phyloP scores from a whole-genome alignment of 257 asterid genomes.

The Solanum lignicaule region DNA sequence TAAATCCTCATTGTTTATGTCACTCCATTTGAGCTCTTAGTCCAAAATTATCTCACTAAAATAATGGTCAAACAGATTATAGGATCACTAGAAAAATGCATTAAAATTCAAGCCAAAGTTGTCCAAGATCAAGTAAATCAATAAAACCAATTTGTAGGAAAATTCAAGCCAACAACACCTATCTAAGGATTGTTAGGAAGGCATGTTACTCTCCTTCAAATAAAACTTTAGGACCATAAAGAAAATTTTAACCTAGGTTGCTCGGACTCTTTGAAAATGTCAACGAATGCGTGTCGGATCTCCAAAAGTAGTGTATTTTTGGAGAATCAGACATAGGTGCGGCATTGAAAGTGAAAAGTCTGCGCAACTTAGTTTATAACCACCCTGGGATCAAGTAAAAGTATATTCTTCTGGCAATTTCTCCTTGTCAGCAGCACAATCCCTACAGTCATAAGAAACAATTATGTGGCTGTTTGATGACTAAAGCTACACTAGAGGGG shows the following conservation, averaged over 20 bases:
- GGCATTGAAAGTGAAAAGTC: neutral
- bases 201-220: neutral
- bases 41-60: neutral
- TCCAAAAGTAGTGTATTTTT: neutral
- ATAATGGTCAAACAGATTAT: neutral
- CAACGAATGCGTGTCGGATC: neutral
- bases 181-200: neutral
- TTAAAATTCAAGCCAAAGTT: neutral
- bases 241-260: neutral
- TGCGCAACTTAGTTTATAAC: neutral
- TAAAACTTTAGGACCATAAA: neutral
- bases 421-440: neutral
- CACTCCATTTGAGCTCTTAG: neutral
- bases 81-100: neutral
- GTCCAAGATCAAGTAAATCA: neutral
- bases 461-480: neutral
- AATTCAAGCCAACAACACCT: neutral
- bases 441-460: neutral
- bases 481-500: conserved; percentile 1
- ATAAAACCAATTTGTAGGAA: neutral
- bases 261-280: neutral
- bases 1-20: neutral
- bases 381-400: neutral
- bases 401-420: neutral
- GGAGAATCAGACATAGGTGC: neutral